Evolutionary conservation across 192 early-diverging fungal genomes (phyloP), one percentile per base, ranked within the genome.

Genomic region (Gaertneriomyces semiglobifer): DNA sequence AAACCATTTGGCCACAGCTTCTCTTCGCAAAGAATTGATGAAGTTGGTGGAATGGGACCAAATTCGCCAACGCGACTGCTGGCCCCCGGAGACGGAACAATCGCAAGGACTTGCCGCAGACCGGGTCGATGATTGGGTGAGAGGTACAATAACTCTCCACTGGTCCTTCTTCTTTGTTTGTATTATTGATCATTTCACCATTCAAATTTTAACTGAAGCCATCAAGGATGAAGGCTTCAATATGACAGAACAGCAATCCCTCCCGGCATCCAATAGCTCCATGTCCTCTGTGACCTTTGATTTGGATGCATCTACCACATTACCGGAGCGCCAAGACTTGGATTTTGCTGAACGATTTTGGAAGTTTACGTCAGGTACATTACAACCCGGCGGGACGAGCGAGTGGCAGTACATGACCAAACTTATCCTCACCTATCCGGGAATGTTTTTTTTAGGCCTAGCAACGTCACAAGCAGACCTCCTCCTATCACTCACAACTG

Each of bases 281-380:
- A 33, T 38, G 14, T n/a, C 44, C 7, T 10, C 9, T 10, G 18
- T 5, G 6, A 63, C 72, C 0, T 66, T 70, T 52, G 69, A 71
- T 42, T 33, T 74, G 41, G 68, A 65, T 14, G 50, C 58, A 10
- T 7, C 44, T 14, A 53, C 12, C 33, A 39, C 59, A 2, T 44
- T 74, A 6, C 60, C 68, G 14, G 6, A 9, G 41, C 62, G 73
- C 6, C 18, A 14, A 4, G 73, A 74, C 44, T 42, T 71, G 6
- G 73, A 74, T 45, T 74, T 74, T 48, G 16, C 68, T 43, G 73
- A 74, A 51, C 42, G 58, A 39, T 70, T 74, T n/a, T 74, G 73
- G 73, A 52, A 38, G 6, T 74, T 74, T 51, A 40, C 44, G 4
- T 48, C 65, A 56, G 68, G 73, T 74, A 50, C 19, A 25, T 19